Percentiles rank a stretch among this genome's conserved stretches.
phyloP scores from a whole-genome alignment of 2,329 filamentous ascomycete genomes.

The Scytalidium sp. region DNA sequence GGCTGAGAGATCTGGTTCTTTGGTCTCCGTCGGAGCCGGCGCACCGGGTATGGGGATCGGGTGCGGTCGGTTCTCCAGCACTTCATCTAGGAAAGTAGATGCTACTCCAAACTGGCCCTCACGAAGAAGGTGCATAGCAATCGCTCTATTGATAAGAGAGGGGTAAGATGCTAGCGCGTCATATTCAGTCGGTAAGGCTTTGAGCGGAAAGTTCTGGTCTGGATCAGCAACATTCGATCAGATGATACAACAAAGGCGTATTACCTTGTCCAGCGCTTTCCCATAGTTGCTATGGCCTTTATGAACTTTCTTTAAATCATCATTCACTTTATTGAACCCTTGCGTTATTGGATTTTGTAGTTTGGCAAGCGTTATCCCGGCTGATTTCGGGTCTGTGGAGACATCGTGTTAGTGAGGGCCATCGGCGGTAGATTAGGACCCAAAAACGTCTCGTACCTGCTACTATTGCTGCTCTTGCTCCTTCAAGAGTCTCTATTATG shows the following conservation, averaged over 20 bases:
- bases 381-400: slow-evolving; percentile 60
- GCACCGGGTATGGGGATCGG: slow-evolving; percentile 29
- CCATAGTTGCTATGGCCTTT: slow-evolving; percentile 79
- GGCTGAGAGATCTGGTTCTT: slow-evolving; percentile 44
- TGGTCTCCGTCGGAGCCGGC: slow-evolving; percentile 28
- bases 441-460: slow-evolving; percentile 48
- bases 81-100: slow-evolving; percentile 78
- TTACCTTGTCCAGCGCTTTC: slow-evolving; percentile 79
- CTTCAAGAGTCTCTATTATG: slow-evolving; percentile 73
- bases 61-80: slow-evolving; percentile 41
- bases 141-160: slow-evolving; percentile 82
- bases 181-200: slow-evolving; percentile 72
- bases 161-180: slow-evolving; percentile 76
- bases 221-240: slow-evolving; percentile 4
- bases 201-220: slow-evolving; percentile 33
- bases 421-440: neutral
- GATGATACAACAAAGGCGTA: slow-evolving; percentile 9
- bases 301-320: slow-evolving; percentile 79
- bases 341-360: slow-evolving; percentile 83
- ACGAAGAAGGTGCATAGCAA: slow-evolving; percentile 92
- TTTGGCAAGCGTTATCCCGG: slow-evolving; percentile 73
- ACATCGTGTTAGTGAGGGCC: slow-evolving; percentile 5
- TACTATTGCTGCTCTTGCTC: slow-evolving; percentile 71
- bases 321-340: slow-evolving; percentile 75
- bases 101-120: slow-evolving; percentile 93